These are phyloP conservation scores for Mycosphaerella arachidis DNA, from an alignment of 2,329 filamentous ascomycete species.

Conservation along the genomic window DNA sequence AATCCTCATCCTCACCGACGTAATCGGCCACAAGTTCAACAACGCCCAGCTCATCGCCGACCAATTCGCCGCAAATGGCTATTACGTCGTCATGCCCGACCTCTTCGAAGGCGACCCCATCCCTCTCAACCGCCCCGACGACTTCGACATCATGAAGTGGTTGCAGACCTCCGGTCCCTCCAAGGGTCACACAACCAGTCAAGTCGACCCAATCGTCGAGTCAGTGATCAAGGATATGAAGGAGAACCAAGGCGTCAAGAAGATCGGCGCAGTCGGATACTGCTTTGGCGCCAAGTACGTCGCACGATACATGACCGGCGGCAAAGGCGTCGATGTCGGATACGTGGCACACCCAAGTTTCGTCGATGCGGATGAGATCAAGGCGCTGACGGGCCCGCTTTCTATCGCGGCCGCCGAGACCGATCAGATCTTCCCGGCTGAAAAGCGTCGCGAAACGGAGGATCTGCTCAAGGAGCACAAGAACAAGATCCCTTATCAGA, in stretches of 20 bases:
- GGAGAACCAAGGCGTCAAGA: slow-evolving; percentile 45
- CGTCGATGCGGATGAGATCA: slow-evolving; percentile 58
- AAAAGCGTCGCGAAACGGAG: slow-evolving; percentile 55
- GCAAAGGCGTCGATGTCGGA: slow-evolving; percentile 61
- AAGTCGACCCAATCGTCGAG: slow-evolving; percentile 52
- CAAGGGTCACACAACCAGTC: slow-evolving; percentile 37
- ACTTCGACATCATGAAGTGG: slow-evolving; percentile 50
- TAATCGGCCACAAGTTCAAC: slow-evolving; percentile 54
- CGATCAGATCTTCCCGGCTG: slow-evolving; percentile 55
- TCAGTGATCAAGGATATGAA: slow-evolving; percentile 46
- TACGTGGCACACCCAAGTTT: slow-evolving; percentile 75
- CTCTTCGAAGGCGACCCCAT: slow-evolving; percentile 65
- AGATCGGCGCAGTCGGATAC: slow-evolving; percentile 44
- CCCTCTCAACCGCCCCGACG: slow-evolving; percentile 48
- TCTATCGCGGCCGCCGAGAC: slow-evolving; percentile 62
- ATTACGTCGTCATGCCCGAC: slow-evolving; percentile 65
- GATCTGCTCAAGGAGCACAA: slow-evolving; percentile 52
- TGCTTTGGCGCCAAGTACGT: slow-evolving; percentile 54
- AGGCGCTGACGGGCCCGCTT: slow-evolving; percentile 53
- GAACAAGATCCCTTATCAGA: slow-evolving; percentile 62
- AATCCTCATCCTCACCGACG: slow-evolving; percentile 55
- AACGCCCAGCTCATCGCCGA: slow-evolving; percentile 62
- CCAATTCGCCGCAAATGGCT: slow-evolving; percentile 69
- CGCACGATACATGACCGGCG: slow-evolving; percentile 56
- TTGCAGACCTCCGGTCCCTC: slow-evolving; percentile 33